phyloP scores from a whole-genome alignment of 169 alveolate species.

The Sarcocystis neurona region DNA sequence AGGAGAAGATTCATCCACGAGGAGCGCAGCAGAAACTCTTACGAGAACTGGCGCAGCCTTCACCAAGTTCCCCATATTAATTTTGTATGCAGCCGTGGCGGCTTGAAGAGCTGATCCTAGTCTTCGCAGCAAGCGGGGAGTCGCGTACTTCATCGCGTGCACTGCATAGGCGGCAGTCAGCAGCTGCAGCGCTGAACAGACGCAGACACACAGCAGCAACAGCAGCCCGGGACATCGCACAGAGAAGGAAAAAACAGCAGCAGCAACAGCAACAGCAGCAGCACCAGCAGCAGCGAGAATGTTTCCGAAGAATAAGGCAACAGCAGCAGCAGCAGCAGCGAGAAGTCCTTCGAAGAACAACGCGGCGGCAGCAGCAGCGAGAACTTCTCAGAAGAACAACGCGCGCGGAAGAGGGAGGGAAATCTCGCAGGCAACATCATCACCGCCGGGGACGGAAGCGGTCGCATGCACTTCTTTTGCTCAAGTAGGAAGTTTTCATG shows the following conservation, averaged over 20 bases:
- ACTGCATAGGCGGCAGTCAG: neutral
- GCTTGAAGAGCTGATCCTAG: neutral
- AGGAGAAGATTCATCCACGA: too few relatives aligned
- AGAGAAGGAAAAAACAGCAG: too few relatives aligned
- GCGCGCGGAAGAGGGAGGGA: too few relatives aligned
- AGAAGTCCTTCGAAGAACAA: neutral
- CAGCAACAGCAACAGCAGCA: too few relatives aligned
- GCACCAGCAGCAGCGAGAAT: too few relatives aligned
- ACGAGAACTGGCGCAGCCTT: neutral
- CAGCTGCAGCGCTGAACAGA: slow-evolving; percentile 14
- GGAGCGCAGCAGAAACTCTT: neutral
- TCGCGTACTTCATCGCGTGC: neutral
- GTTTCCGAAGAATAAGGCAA: too few relatives aligned
- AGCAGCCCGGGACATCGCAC: too few relatives aligned
- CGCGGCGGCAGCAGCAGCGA: neutral
- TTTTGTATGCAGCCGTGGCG: neutral
- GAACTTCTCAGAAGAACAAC: neutral
- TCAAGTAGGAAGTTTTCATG: too few relatives aligned
- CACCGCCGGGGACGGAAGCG: too few relatives aligned
- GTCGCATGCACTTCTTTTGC: too few relatives aligned
- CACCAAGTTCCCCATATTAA: neutral
- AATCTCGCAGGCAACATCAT: too few relatives aligned
- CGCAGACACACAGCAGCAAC: too few relatives aligned
- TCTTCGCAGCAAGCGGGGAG: neutral
- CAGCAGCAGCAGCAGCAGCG: neutral